These are phyloP conservation scores for Clavispora phyllophila DNA, from an alignment of 805 yeast genomes.

Conservation along the genomic window DNA sequence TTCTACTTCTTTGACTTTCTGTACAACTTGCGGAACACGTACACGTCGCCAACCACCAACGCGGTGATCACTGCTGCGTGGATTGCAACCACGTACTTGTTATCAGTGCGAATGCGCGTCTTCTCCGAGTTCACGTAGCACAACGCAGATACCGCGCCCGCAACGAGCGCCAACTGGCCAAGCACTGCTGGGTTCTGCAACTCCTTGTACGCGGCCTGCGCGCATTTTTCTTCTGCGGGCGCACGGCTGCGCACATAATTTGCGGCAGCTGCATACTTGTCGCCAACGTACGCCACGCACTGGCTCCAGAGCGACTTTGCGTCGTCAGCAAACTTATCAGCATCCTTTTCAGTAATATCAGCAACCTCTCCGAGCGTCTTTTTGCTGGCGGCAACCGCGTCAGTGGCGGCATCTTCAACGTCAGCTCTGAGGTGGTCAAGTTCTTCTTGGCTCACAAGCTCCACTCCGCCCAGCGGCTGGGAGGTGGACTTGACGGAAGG, in stretches of 20 bases:
- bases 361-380: conserved; percentile 6
- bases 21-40: conserved; percentile 49
- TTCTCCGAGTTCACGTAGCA: conserved; percentile 49
- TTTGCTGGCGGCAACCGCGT: conserved; percentile 16
- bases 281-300: conserved; percentile 15
- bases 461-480: conserved; percentile 22
- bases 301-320: conserved; percentile 9
- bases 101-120: conserved; percentile 38
- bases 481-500: conserved; percentile 18
- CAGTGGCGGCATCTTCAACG: conserved; percentile 19
- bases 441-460: conserved; percentile 18
- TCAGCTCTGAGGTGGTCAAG: conserved; percentile 22
- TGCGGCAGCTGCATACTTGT: conserved; percentile 15
- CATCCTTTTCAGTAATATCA: neutral
- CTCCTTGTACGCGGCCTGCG: conserved; percentile 28
- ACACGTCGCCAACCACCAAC: conserved; percentile 50
- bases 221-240: conserved; percentile 11
- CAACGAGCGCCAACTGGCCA: conserved; percentile 46
- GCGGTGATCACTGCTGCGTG: conserved; percentile 52
- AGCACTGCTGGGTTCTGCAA: conserved; percentile 60
- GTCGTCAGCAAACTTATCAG: conserved; percentile 14
- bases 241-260: conserved; percentile 9
- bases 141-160: conserved; percentile 45
- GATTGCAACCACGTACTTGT: conserved; percentile 38
- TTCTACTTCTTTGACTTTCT: conserved; percentile 49